Percentiles rank a stretch among this genome's conserved stretches.
phyloP scores from a whole-genome alignment of 2,329 filamentous ascomycete species.

The Tolypocladium pustulatum region DNA sequence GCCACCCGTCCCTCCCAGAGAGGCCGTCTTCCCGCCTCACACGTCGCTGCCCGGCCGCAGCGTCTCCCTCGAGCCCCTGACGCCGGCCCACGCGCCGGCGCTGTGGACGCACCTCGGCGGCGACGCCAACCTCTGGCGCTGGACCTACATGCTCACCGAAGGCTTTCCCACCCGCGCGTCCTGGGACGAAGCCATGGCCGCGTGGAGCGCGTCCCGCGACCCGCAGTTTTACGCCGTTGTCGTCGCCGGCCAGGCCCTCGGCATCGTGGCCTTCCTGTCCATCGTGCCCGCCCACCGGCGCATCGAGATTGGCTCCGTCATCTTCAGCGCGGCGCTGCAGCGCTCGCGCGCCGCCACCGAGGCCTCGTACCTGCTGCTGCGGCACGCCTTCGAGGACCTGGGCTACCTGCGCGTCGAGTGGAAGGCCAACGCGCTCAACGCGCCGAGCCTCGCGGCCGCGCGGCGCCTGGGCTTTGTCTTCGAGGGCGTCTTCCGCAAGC shows the following conservation, averaged over 20 bases:
- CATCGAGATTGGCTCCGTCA: slow-evolving; percentile 47
- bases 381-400: slow-evolving; percentile 37
- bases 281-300: slow-evolving; percentile 35
- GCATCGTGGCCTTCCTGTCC: slow-evolving; percentile 32
- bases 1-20: background rate
- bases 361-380: slow-evolving; percentile 43
- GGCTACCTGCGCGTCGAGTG: slow-evolving; percentile 50
- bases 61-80: slow-evolving; percentile 19
- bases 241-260: slow-evolving; percentile 21
- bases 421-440: slow-evolving; percentile 52
- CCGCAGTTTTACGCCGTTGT: slow-evolving; percentile 34
- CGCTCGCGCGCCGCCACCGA: slow-evolving; percentile 47
- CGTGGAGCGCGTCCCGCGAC: slow-evolving; percentile 18
- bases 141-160: slow-evolving; percentile 22
- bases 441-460: slow-evolving; percentile 42
- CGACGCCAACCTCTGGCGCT: slow-evolving; percentile 16
- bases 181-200: slow-evolving; percentile 9
- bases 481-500: slow-evolving; percentile 51
- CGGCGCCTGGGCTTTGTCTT: slow-evolving; percentile 44
- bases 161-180: slow-evolving; percentile 10
- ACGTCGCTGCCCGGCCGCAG: slow-evolving; percentile 16
- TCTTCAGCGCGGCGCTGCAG: slow-evolving; percentile 39
- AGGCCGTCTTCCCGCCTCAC: slow-evolving; percentile 1
- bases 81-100: slow-evolving; percentile 13
- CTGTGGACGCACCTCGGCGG: slow-evolving; percentile 22